Percentiles rank a stretch among this genome's conserved stretches.
Evolutionary conservation across 2,329 filamentous ascomycete species (phyloP).

Genomic region (Botrytis hyacinthi): DNA sequence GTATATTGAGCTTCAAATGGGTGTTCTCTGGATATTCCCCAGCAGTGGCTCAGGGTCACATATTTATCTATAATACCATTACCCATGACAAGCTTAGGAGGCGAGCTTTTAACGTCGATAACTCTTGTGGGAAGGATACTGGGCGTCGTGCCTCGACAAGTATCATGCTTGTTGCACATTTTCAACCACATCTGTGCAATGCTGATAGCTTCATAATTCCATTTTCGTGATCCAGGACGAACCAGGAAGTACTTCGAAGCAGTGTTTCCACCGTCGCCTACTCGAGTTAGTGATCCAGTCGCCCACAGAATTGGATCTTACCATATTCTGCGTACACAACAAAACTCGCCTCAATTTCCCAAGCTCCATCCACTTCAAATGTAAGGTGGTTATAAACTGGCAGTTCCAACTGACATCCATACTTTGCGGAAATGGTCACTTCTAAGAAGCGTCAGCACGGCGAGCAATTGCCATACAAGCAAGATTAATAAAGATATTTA

Average conservation of each 20-base stretch:
- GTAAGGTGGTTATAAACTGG: not conserved
- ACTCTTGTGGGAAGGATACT: not conserved
- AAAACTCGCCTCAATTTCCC: not conserved
- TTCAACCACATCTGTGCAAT: not conserved
- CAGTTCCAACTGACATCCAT: not conserved
- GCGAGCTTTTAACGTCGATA: not conserved
- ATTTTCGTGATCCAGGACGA: not conserved
- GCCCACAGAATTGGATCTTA: not conserved
- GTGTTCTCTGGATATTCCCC: not conserved
- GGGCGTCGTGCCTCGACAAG: not conserved
- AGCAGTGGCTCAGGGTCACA: not conserved
- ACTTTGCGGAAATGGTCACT: not conserved
- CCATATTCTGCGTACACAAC: not conserved
- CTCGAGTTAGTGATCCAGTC: not conserved
- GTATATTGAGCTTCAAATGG: not conserved
- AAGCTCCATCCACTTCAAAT: not conserved
- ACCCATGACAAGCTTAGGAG: not conserved
- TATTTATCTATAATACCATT: not conserved
- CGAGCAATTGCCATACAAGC: not conserved
- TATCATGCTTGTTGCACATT: not conserved
- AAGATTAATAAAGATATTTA: not conserved
- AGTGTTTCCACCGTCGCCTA: not conserved
- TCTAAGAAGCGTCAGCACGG: not conserved
- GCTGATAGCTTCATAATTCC: not conserved
- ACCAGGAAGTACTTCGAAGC: not conserved